Percentiles rank a stretch among this genome's conserved stretches.
Conservation (phyloP, 1,284 basidiomycete species). For the Fistulina hepatica region DNA sequence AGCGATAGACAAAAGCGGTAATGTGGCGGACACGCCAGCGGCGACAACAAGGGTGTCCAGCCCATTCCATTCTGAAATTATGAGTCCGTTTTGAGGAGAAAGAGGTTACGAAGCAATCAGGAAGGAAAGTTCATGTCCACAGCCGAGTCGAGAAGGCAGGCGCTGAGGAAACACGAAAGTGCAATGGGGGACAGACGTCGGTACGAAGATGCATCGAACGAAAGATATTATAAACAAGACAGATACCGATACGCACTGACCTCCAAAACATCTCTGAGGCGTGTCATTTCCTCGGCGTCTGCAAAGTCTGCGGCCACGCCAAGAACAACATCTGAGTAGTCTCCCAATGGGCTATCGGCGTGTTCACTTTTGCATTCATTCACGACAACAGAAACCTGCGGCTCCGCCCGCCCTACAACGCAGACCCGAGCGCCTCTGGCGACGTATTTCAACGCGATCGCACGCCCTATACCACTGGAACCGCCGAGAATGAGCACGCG, state of each 20-base stretch:
- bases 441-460: conserved; percentile 66
- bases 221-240: not conserved
- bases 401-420: conserved; percentile 61
- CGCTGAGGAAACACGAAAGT: too few species aligned
- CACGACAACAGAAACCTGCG: conserved; percentile 48
- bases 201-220: too few species aligned
- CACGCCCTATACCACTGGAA: conserved; percentile 73
- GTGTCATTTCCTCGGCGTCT: conserved; percentile 56
- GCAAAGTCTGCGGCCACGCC: conserved; percentile 56
- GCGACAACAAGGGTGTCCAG: conserved; percentile 78
- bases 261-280: conserved; percentile 44
- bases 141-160: too few species aligned
- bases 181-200: too few species aligned
- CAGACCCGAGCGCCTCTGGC: conserved; percentile 65
- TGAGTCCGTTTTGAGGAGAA: not conserved
- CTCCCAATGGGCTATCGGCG: too few species aligned
- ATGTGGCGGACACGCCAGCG: conserved; percentile 79
- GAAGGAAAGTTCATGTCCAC: not conserved
- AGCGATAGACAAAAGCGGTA: conserved; percentile 67
- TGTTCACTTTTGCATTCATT: conserved; percentile 54
- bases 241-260: conserved; percentile 34
- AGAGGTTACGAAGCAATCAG: not conserved
- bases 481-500: conserved; percentile 75
- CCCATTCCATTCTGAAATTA: conserved; percentile 57
- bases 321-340: conserved; percentile 30